Base-by-base conservation (phyloP, 306 rosid species). In the Acacia acuminata region DNA sequence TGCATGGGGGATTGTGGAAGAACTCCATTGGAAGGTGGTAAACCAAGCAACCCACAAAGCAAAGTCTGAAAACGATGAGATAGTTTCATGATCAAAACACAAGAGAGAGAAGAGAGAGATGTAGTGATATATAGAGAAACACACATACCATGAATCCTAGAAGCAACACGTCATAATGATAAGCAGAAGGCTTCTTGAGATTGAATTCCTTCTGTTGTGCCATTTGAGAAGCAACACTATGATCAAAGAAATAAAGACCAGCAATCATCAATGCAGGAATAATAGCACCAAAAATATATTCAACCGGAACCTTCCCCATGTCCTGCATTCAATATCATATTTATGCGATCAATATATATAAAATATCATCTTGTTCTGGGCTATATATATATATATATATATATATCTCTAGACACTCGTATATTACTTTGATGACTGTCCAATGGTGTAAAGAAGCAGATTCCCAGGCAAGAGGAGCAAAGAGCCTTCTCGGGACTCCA, bases 1-100 rank as follows among this genome's bases (percentile, higher is more conserved):
- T 95, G 98, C 98, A 95, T 90, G 40, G 98, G 98, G 19, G 98
- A 91, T 84, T 95, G 98, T 38, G 98, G 98, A 47, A 95, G 81
- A 72, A 93, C 98, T 53, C 98, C 98, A 77, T 95, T 95, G 27
- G 97, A 91, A 82, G 98, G 98, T 51, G 98, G 98, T 36, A 95
- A 78, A 34, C 98, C 98, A 73, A 95, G 66, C 76, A 95, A 83
- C 56, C 98, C 98, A 73, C 97, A 95, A 73, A 95, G 90, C 85
- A 94, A 83, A 10, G 97, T 93, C 98, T 94, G 85, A 50, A 69
- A 71, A 17, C 38, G 20, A 66, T 0, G 2, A 17, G 22, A 32
- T n/a, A 65, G 70, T 15, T 66, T 66, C 45, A 66, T 4, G 5
- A 50, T 50, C 20, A 40, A 68, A 68, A 43, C 13, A 68, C 27